A percentile compares a stretch with the other conserved stretches of the same genome.
These are phyloP conservation scores for Neurospora sp. DNA, from an alignment of 495 filamentous ascomycete genomes.

Conservation along the genomic window DNA sequence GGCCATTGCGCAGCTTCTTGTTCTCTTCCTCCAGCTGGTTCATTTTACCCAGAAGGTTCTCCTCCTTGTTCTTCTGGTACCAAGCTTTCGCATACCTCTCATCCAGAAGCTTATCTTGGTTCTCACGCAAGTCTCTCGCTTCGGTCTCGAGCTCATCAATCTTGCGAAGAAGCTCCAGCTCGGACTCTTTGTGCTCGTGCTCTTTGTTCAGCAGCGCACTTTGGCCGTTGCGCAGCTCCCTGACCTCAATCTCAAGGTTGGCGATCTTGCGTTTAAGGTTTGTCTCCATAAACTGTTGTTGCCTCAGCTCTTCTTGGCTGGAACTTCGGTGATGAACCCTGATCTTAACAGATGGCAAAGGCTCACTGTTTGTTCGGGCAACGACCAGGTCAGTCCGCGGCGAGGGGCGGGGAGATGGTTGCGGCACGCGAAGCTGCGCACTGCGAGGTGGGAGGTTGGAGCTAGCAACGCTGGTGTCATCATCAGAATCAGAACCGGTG, in stretches of 20 bases:
- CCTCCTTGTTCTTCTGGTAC: constrained; percentile 13
- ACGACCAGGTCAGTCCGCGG: neutral
- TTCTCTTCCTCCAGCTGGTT: constrained; percentile 34
- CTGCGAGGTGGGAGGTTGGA: constrained; percentile 14
- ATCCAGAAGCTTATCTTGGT: neutral
- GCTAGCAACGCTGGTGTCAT: constrained; percentile 18
- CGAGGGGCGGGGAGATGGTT: neutral
- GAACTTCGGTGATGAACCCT: constrained; percentile 15
- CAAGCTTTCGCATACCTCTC: neutral
- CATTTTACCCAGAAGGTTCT: constrained; percentile 26
- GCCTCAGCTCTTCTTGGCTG: neutral
- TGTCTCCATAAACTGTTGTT: neutral
- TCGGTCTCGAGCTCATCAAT: neutral
- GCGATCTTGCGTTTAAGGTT: neutral
- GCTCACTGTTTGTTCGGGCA: neutral
- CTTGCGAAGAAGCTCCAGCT: constrained; percentile 8
- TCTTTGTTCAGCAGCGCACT: constrained; percentile 4
- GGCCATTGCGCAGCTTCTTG: constrained; percentile 24
- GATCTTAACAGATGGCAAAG: constrained; percentile 1
- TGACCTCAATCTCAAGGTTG: neutral
- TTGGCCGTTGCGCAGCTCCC: neutral
- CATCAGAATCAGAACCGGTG: constrained; percentile 11
- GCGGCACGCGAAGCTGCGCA: constrained; percentile 22
- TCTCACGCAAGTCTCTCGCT: neutral
- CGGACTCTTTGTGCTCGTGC: constrained; percentile 4